phyloP scores from a whole-genome alignment of 2,329 filamentous ascomycete species.

The Calonectria fujianensis region DNA sequence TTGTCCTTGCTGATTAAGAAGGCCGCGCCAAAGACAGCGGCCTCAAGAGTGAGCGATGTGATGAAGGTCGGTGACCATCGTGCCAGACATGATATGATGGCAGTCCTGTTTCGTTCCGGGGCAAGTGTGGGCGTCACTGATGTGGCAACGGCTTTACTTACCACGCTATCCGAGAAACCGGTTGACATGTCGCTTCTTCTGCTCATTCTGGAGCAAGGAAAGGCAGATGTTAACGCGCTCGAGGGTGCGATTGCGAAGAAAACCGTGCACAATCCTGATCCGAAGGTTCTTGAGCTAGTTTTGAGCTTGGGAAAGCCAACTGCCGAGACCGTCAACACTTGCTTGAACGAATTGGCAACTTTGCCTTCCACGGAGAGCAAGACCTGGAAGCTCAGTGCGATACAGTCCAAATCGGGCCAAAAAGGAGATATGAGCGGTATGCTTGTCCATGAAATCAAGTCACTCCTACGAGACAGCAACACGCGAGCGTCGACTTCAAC shows the following conservation, averaged over 20 bases:
- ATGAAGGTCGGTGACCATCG: slow-evolving; percentile 67
- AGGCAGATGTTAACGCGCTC: slow-evolving; percentile 71
- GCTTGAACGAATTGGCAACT: slow-evolving; percentile 65
- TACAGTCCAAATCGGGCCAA: slow-evolving; percentile 66
- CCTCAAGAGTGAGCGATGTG: slow-evolving; percentile 68
- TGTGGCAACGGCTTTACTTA: slow-evolving; percentile 65
- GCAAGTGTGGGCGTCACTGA: slow-evolving; percentile 65
- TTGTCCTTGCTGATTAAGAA: slow-evolving; percentile 67
- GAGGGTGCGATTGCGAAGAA: slow-evolving; percentile 65
- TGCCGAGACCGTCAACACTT: slow-evolving; percentile 64
- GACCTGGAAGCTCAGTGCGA: slow-evolving; percentile 68
- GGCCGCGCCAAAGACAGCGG: slow-evolving; percentile 67
- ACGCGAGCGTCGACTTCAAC: slow-evolving; percentile 65
- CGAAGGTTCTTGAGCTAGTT: slow-evolving; percentile 68
- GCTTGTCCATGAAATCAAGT: slow-evolving; percentile 71
- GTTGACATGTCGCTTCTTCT: slow-evolving; percentile 70
- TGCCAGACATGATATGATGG: slow-evolving; percentile 67
- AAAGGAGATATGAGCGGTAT: slow-evolving; percentile 66
- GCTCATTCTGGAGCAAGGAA: slow-evolving; percentile 70
- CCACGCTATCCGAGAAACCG: slow-evolving; percentile 65
- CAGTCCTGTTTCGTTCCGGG: slow-evolving; percentile 67
- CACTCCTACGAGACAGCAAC: slow-evolving; percentile 61
- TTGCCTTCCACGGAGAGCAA: slow-evolving; percentile 68
- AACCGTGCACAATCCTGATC: slow-evolving; percentile 66
- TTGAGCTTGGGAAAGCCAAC: slow-evolving; percentile 68